These are phyloP conservation scores for Fusarium sp. DNA, from an alignment of 2,329 filamentous ascomycete species.

Conservation along the genomic window DNA sequence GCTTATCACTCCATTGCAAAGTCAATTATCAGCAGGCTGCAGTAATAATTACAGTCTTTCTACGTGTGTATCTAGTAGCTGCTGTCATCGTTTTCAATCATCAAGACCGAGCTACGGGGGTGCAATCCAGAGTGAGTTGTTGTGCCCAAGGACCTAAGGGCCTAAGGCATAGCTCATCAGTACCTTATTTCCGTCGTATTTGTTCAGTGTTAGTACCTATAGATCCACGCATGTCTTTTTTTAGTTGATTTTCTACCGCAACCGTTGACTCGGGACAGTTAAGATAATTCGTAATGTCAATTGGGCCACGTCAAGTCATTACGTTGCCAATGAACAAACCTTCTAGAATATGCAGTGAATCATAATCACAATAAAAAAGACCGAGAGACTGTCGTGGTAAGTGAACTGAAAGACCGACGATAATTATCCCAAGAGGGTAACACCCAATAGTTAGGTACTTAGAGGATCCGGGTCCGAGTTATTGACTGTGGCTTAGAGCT, in stretches of 20 bases:
- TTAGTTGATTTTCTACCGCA: background rate
- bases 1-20: background rate
- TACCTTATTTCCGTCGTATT: constrained; percentile 26
- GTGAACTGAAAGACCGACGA: background rate
- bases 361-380: background rate
- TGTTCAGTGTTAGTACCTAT: background rate
- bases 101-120: background rate
- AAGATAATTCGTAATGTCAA: background rate
- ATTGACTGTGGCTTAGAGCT: constrained; percentile 15
- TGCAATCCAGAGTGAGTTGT: background rate
- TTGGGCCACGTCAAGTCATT: background rate
- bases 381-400: background rate
- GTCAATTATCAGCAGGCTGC: background rate
- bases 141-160: background rate
- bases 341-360: background rate
- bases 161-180: background rate
- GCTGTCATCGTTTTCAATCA: background rate
- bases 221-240: background rate
- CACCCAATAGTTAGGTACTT: too few species aligned
- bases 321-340: background rate
- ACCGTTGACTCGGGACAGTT: background rate
- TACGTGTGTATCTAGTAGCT: background rate
- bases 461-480: background rate
- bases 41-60: background rate
- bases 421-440: constrained; percentile 7